Evolutionary conservation across 306 rosid genomes (phyloP), one percentile per base, ranked within the genome.

Genomic region (Mimosa bimucronata): DNA sequence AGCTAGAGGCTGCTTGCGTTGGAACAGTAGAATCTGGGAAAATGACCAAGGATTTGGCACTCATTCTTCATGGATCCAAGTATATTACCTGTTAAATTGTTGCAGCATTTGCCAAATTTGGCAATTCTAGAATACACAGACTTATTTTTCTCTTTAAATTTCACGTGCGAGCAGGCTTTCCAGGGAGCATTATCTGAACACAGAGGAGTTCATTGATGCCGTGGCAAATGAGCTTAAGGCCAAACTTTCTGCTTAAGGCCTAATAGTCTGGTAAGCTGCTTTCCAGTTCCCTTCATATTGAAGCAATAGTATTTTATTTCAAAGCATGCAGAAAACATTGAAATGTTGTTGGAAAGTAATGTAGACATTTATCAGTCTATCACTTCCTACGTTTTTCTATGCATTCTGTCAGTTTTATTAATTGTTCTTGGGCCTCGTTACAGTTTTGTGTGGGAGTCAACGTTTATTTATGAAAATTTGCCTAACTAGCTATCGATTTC

Each of bases 41-140:
- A 89, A 95, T 95, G 99, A 95, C 99, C 77, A 95, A 95, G 99
- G 99, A 95, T 87, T 94, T 95, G 87, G 99, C 99, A 45, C 92
- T 95, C 74, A 88, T 95, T 81, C 64, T 85, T 85, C 96, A 95
- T 80, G 99, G 99, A 77, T 81, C 98, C 44, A 90, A 89, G 98
- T 95, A 88, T 62, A 87, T 84, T 44, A 44, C 73, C 58, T 50
- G 23, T 61, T 28, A 53, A 74, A 31, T 41, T 12, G 34, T 69
- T 41, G 52, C 74, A 16, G 38, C 67, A 46, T 44, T 68, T 29
- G 44, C 68, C 66, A 12, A 41, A 7, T 41, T 52, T 65, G 77
- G 21, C 62, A 37, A 81, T 57, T 76, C 25, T 53, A 25, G 57
- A 37, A n/a, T 25, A 55, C 79, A 50, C 60, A 7, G 67, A 30